A percentile compares a stretch with the other conserved stretches of the same genome.
Evolutionary conservation across 2,329 filamentous ascomycete genomes (phyloP).

Genomic region (Trichoderma simmonsii): DNA sequence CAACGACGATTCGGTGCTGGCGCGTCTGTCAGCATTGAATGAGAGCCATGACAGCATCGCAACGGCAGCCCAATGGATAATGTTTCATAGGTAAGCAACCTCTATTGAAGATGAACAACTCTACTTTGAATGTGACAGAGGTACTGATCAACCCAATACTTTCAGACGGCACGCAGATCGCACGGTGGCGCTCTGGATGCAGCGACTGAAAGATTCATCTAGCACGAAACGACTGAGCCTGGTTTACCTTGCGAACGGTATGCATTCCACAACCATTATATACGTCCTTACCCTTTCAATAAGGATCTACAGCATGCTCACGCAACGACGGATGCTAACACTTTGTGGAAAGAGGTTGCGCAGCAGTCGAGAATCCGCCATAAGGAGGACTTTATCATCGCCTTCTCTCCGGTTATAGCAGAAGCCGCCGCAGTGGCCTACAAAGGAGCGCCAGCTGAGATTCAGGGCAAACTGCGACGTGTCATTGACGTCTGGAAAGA

Average conservation of each 20-base stretch:
- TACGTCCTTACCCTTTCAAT: not conserved
- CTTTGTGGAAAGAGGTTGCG: constrained; percentile 67
- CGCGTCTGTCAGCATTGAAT: constrained; percentile 91
- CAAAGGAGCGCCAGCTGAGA: constrained; percentile 79
- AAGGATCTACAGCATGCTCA: not conserved
- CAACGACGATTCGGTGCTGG: constrained; percentile 90
- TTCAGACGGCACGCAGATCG: constrained; percentile 83
- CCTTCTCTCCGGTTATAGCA: constrained; percentile 87
- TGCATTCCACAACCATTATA: constrained; percentile 24
- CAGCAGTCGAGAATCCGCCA: constrained; percentile 92
- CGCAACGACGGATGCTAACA: not conserved
- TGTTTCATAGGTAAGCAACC: constrained; percentile 82
- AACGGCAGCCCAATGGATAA: constrained; percentile 97
- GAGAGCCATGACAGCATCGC: constrained; percentile 98
- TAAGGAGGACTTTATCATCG: constrained; percentile 88
- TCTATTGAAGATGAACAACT: not conserved
- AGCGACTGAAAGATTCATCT: constrained; percentile 81
- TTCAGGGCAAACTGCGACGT: constrained; percentile 81
- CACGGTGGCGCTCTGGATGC: constrained; percentile 88
- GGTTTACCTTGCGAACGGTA: constrained; percentile 93
- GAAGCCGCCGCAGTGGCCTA: constrained; percentile 91
- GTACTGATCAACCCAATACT: not conserved
- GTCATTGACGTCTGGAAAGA: constrained; percentile 95
- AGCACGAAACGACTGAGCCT: constrained; percentile 84
- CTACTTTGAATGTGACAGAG: constrained; percentile 4